These are phyloP conservation scores for Candida ortonii DNA, from an alignment of 805 yeast species.

Conservation along the genomic window DNA sequence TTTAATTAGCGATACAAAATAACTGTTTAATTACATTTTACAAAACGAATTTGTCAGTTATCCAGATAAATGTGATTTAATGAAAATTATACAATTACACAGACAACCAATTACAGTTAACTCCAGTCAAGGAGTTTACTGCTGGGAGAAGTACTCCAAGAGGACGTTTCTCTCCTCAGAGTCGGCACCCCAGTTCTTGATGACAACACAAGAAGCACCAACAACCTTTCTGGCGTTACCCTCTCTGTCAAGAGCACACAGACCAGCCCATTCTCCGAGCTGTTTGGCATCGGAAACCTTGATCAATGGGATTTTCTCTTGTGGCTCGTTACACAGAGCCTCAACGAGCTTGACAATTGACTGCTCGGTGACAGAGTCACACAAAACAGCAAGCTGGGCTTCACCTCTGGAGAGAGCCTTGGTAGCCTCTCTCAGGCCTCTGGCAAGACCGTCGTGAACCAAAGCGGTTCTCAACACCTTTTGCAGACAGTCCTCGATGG, in stretches of 20 bases:
- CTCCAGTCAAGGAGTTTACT: no score
- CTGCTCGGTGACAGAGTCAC: slow-evolving; percentile 98
- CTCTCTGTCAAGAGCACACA: slow-evolving; percentile 98
- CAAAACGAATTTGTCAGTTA: no score
- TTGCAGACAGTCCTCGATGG: slow-evolving; percentile 98
- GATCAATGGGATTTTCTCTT: slow-evolving; percentile 93
- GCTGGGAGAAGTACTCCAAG: slow-evolving; percentile 92
- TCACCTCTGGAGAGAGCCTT: slow-evolving; percentile 97
- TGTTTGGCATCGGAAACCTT: slow-evolving; percentile 99
- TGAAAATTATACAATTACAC: no score
- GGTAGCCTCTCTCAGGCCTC: slow-evolving; percentile 99
- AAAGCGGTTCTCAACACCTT: slow-evolving; percentile 97
- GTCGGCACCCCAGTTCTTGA: slow-evolving; percentile 99
- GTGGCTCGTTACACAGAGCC: slow-evolving; percentile 98
- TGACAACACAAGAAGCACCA: slow-evolving; percentile 99
- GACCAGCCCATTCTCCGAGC: slow-evolving; percentile 99
- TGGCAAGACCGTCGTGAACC: slow-evolving; percentile 99
- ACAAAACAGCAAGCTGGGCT: slow-evolving; percentile 95
- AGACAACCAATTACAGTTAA: no score
- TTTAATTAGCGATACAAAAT: no score
- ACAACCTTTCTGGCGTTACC: slow-evolving; percentile 99
- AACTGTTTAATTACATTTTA: no score
- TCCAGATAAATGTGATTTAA: no score
- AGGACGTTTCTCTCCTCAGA: slow-evolving; percentile 95
- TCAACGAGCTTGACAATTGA: slow-evolving; percentile 95